Conservation (phyloP, 2,329 filamentous ascomycete species). For the Epicoccum sorghinum region DNA sequence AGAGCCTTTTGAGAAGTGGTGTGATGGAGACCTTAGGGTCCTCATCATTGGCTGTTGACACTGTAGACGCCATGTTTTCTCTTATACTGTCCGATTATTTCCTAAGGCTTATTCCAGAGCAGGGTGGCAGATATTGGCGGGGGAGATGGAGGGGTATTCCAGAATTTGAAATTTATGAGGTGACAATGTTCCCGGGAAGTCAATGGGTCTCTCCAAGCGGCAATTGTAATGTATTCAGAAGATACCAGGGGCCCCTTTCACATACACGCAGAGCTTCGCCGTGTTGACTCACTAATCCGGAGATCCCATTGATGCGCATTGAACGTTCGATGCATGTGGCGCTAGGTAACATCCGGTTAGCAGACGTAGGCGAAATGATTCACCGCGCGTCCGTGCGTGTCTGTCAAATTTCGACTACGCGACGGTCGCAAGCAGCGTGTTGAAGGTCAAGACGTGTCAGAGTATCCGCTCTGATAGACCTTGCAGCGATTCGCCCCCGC, state of each 20-base stretch:
- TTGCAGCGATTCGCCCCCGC: conserved; percentile 34
- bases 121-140: conserved; percentile 1
- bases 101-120: too few species aligned
- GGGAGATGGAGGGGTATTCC: conserved; percentile 19
- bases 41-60: conserved; percentile 34
- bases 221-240: background rate
- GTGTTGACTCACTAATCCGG: conserved; percentile 37
- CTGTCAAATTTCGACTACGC: conserved; percentile 30
- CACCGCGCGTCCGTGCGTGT: conserved; percentile 16
- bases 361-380: conserved; percentile 26
- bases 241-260: conserved; percentile 2
- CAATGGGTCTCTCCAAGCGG: background rate
- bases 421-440: conserved; percentile 23
- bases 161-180: background rate
- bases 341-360: conserved; percentile 29
- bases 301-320: conserved; percentile 26
- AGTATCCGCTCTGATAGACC: conserved; percentile 47
- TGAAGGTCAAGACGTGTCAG: conserved; percentile 46
- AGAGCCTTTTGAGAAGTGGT: conserved; percentile 73
- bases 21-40: conserved; percentile 63
- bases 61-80: conserved; percentile 21
- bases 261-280: conserved; percentile 6
- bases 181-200: background rate
- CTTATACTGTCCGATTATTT: background rate
- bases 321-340: conserved; percentile 10